Evolutionary conservation across 805 yeast genomes (phyloP).

Genomic region (Monosporozyma aerobia): DNA sequence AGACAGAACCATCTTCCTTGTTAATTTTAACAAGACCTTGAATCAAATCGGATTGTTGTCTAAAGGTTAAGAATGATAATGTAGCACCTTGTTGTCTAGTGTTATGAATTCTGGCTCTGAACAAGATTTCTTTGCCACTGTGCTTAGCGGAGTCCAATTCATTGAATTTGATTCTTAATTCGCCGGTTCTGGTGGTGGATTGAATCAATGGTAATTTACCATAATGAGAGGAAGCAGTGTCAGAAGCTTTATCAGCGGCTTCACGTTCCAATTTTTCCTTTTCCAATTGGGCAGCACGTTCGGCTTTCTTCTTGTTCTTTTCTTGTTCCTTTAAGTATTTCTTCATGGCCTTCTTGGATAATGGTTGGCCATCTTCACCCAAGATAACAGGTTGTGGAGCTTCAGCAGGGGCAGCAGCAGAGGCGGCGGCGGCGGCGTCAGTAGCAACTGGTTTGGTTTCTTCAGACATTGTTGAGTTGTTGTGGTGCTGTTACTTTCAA

Average conservation of each 20-base stretch:
- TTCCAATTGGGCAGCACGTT: constrained; percentile 80
- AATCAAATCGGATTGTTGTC: constrained; percentile 78
- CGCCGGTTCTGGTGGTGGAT: constrained; percentile 60
- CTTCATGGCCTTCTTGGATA: constrained; percentile 90
- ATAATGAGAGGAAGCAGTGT: constrained; percentile 78
- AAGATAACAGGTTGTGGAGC: constrained; percentile 23
- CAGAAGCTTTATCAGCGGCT: constrained; percentile 63
- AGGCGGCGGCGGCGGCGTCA: constrained; percentile 3
- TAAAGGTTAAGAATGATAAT: constrained; percentile 78
- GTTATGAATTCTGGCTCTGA: constrained; percentile 91
- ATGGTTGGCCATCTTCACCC: constrained; percentile 80
- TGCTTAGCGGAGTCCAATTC: constrained; percentile 34
- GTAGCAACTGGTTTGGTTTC: constrained; percentile 3
- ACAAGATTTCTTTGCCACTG: constrained; percentile 69
- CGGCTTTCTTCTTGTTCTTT: constrained; percentile 88
- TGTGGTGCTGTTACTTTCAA: no score
- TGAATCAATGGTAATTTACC: constrained; percentile 86
- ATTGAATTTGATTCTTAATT: constrained; percentile 48
- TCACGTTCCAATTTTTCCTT: constrained; percentile 74
- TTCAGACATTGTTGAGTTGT: constrained; percentile 10
- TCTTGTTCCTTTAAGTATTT: constrained; percentile 89
- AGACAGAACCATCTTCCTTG: constrained; percentile 55
- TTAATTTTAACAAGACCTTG: constrained; percentile 80
- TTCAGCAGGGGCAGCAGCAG: constrained; percentile 4
- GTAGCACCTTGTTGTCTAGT: constrained; percentile 95